Percentiles rank a stretch among this genome's conserved stretches.
These are phyloP conservation scores for Colletotrichum abscissum DNA, from an alignment of 2,329 filamentous ascomycete species.

Conservation along the genomic window DNA sequence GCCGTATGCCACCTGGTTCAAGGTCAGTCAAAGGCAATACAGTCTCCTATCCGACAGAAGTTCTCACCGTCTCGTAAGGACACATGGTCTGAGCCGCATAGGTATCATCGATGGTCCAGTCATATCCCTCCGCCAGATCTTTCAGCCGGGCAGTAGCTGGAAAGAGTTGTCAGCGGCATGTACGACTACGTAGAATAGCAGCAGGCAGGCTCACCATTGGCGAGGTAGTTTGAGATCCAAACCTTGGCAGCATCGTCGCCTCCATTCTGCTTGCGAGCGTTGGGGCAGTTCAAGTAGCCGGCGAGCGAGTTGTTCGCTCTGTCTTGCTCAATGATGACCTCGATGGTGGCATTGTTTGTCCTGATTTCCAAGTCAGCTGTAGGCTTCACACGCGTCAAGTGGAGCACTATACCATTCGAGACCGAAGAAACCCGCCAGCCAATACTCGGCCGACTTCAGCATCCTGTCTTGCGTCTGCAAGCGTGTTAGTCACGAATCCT, in stretches of 20 bases:
- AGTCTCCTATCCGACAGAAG: neutral
- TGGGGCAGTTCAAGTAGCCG: slow-evolving; percentile 75
- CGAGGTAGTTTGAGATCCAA: slow-evolving; percentile 75
- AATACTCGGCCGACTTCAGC: slow-evolving; percentile 82
- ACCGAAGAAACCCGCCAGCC: slow-evolving; percentile 83
- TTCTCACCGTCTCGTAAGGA: slow-evolving; percentile 74
- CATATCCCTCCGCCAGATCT: slow-evolving; percentile 63
- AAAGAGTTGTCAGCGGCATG: slow-evolving; percentile 1
- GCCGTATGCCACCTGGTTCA: slow-evolving; percentile 70
- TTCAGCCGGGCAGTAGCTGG: slow-evolving; percentile 70
- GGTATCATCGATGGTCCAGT: slow-evolving; percentile 73
- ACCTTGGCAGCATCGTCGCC: slow-evolving; percentile 64
- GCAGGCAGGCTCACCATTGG: slow-evolving; percentile 56
- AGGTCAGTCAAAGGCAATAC: neutral
- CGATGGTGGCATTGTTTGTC: slow-evolving; percentile 78
- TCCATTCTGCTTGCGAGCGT: slow-evolving; percentile 62
- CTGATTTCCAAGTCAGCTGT: slow-evolving; percentile 40
- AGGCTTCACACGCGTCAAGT: neutral
- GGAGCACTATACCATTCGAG: slow-evolving; percentile 66
- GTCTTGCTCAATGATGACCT: slow-evolving; percentile 74
- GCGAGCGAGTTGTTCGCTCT: slow-evolving; percentile 78
- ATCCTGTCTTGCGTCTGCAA: slow-evolving; percentile 77
- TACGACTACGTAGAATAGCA: slow-evolving; percentile 8
- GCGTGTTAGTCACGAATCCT: slow-evolving; percentile 23
- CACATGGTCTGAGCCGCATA: slow-evolving; percentile 79